Evolutionary conservation across 2,329 filamentous ascomycete species (phyloP).

Genomic region (Calonectria ilicicola): DNA sequence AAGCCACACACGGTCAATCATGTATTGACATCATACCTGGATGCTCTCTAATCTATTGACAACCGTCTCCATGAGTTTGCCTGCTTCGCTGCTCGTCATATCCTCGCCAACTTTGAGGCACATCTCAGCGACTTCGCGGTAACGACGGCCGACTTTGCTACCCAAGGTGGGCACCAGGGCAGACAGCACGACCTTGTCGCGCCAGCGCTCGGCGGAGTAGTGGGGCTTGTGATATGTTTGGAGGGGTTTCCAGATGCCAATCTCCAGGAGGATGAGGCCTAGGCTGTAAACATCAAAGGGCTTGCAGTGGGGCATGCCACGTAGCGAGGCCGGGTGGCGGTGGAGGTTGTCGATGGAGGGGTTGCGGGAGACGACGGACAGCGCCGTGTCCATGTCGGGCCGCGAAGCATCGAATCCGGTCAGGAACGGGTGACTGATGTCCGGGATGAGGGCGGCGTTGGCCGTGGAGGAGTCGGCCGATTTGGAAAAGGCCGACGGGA

Average conservation of each 20-base stretch:
- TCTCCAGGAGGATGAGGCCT: conserved; percentile 63
- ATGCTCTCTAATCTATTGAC: conserved; percentile 56
- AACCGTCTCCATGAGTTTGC: conserved; percentile 56
- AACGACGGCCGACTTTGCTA: conserved; percentile 55
- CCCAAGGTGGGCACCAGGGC: conserved; percentile 55
- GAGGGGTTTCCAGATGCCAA: conserved; percentile 60
- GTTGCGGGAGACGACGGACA: conserved; percentile 59
- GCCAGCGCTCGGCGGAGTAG: conserved; percentile 56
- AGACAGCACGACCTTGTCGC: conserved; percentile 55
- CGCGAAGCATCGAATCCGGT: conserved; percentile 68
- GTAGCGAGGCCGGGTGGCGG: conserved; percentile 57
- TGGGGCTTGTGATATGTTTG: conserved; percentile 55
- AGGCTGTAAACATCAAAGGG: conserved; percentile 65
- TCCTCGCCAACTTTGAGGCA: conserved; percentile 54
- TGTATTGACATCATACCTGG: conserved; percentile 36
- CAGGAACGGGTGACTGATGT: conserved; percentile 58
- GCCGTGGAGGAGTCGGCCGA: conserved; percentile 47
- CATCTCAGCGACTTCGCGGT: conserved; percentile 55
- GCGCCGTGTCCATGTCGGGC: conserved; percentile 62
- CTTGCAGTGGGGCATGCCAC: conserved; percentile 58
- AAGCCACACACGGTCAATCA: neutral
- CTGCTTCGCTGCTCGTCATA: conserved; percentile 51
- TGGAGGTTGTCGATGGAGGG: conserved; percentile 58
- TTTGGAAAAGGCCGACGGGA: conserved; percentile 55
- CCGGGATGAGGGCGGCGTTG: conserved; percentile 51